Base-by-base conservation (phyloP, 305 asterid genomes). In the Nicotiana rustica region DNA sequence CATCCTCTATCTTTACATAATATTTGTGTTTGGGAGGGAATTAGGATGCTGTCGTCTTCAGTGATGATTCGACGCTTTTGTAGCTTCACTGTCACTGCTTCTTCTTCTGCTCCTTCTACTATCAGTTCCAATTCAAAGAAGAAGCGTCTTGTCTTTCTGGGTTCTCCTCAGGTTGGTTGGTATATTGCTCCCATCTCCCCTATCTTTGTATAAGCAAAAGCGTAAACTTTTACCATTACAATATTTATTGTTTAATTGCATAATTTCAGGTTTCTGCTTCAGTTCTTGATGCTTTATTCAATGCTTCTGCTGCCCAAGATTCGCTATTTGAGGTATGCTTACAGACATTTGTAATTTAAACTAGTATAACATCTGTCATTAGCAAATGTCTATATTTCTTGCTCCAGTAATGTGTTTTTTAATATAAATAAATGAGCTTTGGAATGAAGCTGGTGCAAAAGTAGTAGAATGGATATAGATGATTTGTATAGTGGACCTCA, bases 71-170 rank as follows among this genome's bases (percentile, higher is more conserved):
- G 99, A 82, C 94, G 98, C 77, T 90, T 94, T 84, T 88, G 91
- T 94, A 90, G 93, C 89, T 85, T 84, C 81, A 82, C 86, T 86
- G 82, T 93, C 86, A 88, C 90, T 64, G 81, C 90, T 35, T 64
- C 91, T 85, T 70, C 95, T 29, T 19, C 88, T 62, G 4, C 90
- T 13, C 14, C 86, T 64, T n/a, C 83, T 12, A 8, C 84, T 52
- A 61, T 66, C 25, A 77, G 65, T 33, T 82, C 87, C 82, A 77
- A 88, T 57, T 77, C 92, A 49, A 88, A 84, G 79, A 96, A 91
- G 88, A 94, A 89, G 78, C 97, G 97, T 64, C 89, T 96, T 79
- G 94, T 92, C 59, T 96, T 94, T 81, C 65, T 94, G 82, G 98
- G 98, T 47, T 92, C 99, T 81, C 99, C 98, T 87, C 96, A 90